Conservation (phyloP, 768 basidiomycete species). For the Kwoniella dendrophila region DNA sequence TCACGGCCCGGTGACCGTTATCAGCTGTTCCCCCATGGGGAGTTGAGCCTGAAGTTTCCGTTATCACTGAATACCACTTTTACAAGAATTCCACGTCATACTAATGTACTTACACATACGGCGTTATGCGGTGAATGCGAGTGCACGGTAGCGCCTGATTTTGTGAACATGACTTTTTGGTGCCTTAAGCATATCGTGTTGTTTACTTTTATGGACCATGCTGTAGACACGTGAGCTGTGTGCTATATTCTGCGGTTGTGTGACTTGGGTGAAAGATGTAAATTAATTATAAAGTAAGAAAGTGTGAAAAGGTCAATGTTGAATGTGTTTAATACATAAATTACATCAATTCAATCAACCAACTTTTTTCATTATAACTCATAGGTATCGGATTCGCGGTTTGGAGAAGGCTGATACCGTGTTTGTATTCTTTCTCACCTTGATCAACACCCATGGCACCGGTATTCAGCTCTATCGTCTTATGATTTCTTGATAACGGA, state of each 20-base stretch:
- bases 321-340: constrained; percentile 4
- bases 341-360: no score
- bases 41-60: neutral
- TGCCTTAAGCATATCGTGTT: constrained; percentile 15
- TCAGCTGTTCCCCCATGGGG: constrained; percentile 3
- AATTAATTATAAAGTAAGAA: neutral
- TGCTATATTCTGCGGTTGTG: neutral
- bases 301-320: neutral
- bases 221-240: neutral
- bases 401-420: no score
- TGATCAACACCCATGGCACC: no score
- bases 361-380: no score
- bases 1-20: no score
- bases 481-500: no score
- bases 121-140: neutral
- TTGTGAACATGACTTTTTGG: neutral
- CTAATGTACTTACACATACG: neutral
- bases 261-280: neutral
- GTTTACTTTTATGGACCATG: constrained; percentile 11
- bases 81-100: constrained; percentile 1
- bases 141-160: constrained; percentile 1
- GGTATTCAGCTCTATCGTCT: no score
- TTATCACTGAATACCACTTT: neutral
- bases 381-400: no score
- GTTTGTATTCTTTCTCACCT: no score